phyloP scores from a whole-genome alignment of 129 eudicot genomes.

The Artemisia tridentata region DNA sequence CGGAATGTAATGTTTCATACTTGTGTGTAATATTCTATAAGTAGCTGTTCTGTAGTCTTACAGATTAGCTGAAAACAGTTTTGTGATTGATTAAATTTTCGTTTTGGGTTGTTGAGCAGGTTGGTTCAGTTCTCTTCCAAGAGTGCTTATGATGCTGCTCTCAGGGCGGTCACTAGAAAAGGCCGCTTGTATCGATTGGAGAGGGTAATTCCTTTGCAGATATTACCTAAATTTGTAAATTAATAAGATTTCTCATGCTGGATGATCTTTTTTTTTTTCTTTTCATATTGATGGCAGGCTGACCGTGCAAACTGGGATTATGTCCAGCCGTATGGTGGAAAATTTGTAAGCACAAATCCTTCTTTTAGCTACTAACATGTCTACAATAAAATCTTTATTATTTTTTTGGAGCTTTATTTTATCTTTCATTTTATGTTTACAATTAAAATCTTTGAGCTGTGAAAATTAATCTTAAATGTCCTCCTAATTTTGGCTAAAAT shows the following conservation, averaged over 20 bases:
- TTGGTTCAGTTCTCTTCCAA: slow-evolving; percentile 62
- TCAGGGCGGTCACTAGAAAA: slow-evolving; percentile 36
- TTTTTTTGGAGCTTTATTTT: not conserved
- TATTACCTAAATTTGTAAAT: not conserved
- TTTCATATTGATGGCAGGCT: slow-evolving; percentile 30
- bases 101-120: slow-evolving; percentile 45
- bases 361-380: not conserved
- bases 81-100: slow-evolving; percentile 2
- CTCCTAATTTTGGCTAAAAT: too few relatives aligned
- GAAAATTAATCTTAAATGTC: too few relatives aligned
- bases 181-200: slow-evolving; percentile 51
- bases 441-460: too few relatives aligned
- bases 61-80: not conserved
- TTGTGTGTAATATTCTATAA: not conserved
- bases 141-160: slow-evolving; percentile 46
- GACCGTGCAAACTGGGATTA: slow-evolving; percentile 57
- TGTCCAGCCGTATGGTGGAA: slow-evolving; percentile 53
- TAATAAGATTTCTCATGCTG: slow-evolving; percentile 5
- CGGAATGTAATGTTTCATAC: slow-evolving; percentile 48
- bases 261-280: slow-evolving; percentile 2
- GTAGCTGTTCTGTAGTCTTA: not conserved
- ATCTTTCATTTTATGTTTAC: too few relatives aligned
- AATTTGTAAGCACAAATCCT: slow-evolving; percentile 51
- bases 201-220: slow-evolving; percentile 37
- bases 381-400: not conserved